phyloP scores from a whole-genome alignment of 441 rosid genomes.

The Manihot esculenta region DNA sequence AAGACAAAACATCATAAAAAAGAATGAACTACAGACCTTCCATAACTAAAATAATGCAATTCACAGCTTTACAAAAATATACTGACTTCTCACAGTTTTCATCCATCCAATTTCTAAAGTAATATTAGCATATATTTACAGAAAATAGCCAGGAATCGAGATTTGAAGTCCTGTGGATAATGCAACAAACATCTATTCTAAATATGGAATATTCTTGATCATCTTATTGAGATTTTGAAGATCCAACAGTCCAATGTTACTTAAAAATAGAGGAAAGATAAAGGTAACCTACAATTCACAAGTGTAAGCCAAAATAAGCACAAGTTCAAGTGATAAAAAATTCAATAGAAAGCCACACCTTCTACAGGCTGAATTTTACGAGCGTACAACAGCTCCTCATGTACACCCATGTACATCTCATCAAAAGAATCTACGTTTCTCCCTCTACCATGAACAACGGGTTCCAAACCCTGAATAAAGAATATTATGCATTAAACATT shows the following conservation, averaged over 20 bases:
- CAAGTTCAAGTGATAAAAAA: background rate
- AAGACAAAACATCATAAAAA: background rate
- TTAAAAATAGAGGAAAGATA: background rate
- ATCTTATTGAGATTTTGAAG: background rate
- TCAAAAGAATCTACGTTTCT: slow-evolving; percentile 63
- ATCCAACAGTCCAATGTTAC: background rate
- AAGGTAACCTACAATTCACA: background rate
- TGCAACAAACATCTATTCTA: background rate
- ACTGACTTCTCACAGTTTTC: background rate
- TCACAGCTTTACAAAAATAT: background rate
- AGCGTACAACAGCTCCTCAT: slow-evolving; percentile 76
- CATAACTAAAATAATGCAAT: background rate
- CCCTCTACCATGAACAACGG: slow-evolving; percentile 89
- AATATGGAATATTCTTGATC: background rate
- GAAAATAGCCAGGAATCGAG: background rate
- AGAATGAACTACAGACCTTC: background rate
- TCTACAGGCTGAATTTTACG: slow-evolving; percentile 80
- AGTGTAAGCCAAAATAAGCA: background rate
- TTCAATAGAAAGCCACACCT: slow-evolving; percentile 39
- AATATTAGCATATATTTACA: background rate
- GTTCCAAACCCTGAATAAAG: slow-evolving; percentile 61
- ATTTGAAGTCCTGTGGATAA: background rate
- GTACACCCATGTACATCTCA: slow-evolving; percentile 82
- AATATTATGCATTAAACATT: slow-evolving; percentile 11
- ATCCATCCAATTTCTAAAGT: background rate